These are phyloP conservation scores for Grosmannia serpens DNA, from an alignment of 2,329 filamentous ascomycete species.

Conservation along the genomic window DNA sequence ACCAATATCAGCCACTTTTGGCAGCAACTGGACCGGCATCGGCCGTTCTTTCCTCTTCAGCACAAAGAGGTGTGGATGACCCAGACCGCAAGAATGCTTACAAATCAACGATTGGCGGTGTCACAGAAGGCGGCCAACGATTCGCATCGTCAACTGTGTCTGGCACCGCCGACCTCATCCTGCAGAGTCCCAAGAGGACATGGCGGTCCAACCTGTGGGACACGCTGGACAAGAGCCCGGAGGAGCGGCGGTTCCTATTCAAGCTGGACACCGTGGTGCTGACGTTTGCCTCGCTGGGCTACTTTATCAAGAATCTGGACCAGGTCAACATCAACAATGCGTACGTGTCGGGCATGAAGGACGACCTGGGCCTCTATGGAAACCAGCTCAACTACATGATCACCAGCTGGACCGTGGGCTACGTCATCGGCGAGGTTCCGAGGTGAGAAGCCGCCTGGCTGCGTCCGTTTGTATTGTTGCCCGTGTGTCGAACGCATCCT, in stretches of 20 bases:
- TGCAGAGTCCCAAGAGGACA: conserved; percentile 14
- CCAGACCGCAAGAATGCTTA: background rate
- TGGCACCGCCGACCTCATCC: conserved; percentile 1
- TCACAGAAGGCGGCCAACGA: background rate
- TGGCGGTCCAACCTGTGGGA: conserved; percentile 40
- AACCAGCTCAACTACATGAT: conserved; percentile 27
- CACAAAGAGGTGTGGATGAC: background rate
- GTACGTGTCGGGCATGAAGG: conserved; percentile 35
- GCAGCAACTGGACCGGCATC: background rate
- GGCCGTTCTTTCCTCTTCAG: background rate
- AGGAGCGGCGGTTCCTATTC: conserved; percentile 21
- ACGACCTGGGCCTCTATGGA: conserved; percentile 26
- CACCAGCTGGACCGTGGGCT: conserved; percentile 24
- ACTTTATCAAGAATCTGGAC: conserved; percentile 33
- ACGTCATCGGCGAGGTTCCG: conserved; percentile 26
- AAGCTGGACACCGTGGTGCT: conserved; percentile 23
- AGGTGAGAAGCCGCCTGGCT: conserved; percentile 11
- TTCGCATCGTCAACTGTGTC: background rate
- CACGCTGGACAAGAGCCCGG: conserved; percentile 26
- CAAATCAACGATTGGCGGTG: background rate
- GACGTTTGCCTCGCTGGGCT: conserved; percentile 27
- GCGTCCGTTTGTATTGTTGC: background rate
- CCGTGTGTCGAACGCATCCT: background rate
- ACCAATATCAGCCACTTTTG: background rate
- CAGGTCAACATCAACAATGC: conserved; percentile 27